Conservation (phyloP, 1,284 basidiomycete genomes). For the Coniophora puteana region DNA sequence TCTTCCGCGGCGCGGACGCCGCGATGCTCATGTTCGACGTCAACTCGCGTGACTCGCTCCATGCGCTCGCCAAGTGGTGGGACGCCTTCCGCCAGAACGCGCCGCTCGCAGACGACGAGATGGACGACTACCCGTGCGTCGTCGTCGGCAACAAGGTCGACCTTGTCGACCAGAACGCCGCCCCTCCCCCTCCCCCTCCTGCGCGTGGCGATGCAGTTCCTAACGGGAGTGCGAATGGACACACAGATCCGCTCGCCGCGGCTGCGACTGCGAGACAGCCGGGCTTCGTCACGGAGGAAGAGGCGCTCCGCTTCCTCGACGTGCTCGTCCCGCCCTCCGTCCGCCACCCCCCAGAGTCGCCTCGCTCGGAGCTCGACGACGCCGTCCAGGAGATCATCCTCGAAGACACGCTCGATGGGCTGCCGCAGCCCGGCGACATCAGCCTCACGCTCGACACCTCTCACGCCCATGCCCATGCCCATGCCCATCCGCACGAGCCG, state of each 20-base stretch:
- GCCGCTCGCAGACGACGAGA: conserved; percentile 60
- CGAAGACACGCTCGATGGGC: conserved; percentile 14
- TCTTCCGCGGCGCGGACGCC: conserved; percentile 81
- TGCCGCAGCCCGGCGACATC: conserved; percentile 6
- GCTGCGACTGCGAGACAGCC: too few relatives aligned
- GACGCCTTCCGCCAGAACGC: conserved; percentile 62
- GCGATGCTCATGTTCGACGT: conserved; percentile 80
- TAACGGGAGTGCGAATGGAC: conserved; percentile 11
- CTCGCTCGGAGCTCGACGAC: conserved; percentile 30
- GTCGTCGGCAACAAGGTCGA: conserved; percentile 83
- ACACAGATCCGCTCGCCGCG: conserved; percentile 9
- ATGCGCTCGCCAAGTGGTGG: conserved; percentile 71
- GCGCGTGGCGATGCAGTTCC: not conserved
- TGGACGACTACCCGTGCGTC: conserved; percentile 64
- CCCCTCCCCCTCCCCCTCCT: conserved; percentile 1
- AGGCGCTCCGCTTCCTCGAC: conserved; percentile 45
- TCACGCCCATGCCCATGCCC: too few relatives aligned
- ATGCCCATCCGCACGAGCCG: conserved; percentile 14
- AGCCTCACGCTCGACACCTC: conserved; percentile 6
- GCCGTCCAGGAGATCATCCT: conserved; percentile 10
- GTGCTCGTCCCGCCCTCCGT: conserved; percentile 49
- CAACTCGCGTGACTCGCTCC: conserved; percentile 56
- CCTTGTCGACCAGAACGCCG: conserved; percentile 24
- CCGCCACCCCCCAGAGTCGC: conserved; percentile 19
- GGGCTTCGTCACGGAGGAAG: conserved; percentile 30